Conservation (phyloP, 2,329 filamentous ascomycete species). For the Monosporascus sp. region DNA sequence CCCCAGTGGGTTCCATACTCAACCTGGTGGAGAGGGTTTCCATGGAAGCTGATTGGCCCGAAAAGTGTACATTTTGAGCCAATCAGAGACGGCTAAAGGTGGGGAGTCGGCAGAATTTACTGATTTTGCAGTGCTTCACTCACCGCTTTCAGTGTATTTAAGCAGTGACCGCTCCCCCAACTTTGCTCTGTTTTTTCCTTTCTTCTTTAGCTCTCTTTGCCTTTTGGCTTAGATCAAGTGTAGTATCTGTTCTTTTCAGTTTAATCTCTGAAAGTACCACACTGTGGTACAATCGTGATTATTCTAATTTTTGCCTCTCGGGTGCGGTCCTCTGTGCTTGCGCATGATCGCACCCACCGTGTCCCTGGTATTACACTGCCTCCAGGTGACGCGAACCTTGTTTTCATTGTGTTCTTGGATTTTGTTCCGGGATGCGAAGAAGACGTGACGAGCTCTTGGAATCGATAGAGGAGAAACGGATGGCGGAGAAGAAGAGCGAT, state of each 20-base stretch:
- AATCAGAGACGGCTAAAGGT: too few species aligned
- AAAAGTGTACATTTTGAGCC: neutral
- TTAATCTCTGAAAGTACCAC: constrained; percentile 82
- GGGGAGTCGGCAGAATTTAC: constrained; percentile 2
- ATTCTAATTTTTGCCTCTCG: constrained; percentile 65
- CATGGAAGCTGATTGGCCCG: neutral
- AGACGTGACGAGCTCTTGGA: constrained; percentile 25
- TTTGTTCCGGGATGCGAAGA: constrained; percentile 49
- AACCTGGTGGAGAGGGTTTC: too few species aligned
- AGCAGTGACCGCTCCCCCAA: neutral
- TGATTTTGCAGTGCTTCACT: neutral
- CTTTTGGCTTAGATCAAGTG: constrained; percentile 68
- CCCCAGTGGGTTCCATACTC: too few species aligned
- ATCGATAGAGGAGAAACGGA: neutral
- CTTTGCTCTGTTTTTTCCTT: constrained; percentile 38
- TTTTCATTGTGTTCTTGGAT: constrained; percentile 55
- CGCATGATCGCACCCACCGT: constrained; percentile 58
- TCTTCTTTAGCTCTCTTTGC: constrained; percentile 47
- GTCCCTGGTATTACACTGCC: constrained; percentile 69
- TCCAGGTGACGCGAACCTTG: constrained; percentile 60
- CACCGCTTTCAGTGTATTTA: constrained; percentile 12
- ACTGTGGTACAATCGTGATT: constrained; percentile 66
- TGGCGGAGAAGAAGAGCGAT: too few species aligned
- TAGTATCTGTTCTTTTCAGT: constrained; percentile 93
- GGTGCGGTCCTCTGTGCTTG: constrained; percentile 61